Evolutionary conservation across 2,329 filamentous ascomycete species (phyloP), one percentile per base, ranked within the genome.

Genomic region (Lasiodiplodia gonubiensis): DNA sequence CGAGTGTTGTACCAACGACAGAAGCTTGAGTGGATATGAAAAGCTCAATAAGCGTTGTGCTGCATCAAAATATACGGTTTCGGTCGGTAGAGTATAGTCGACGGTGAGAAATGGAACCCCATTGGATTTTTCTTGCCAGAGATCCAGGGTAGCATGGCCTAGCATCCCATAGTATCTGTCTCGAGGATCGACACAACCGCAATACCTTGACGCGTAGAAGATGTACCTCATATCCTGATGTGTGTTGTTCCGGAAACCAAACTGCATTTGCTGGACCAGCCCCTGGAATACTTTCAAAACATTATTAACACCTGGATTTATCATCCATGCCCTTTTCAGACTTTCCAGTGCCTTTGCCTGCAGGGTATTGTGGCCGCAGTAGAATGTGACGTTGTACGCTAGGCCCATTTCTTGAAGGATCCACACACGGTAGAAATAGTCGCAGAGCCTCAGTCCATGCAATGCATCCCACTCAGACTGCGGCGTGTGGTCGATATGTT

Each of bases 371-470:
- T 18, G 39, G 18, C 39, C 39, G 39, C 18, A 42, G 18, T 42
- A 18, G 3, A 42, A 8, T 8, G 16, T 18, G 16, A 8, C 39
- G n/a, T 3, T 10, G 1, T 8, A n/a, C 2, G 39, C 39, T 8
- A 42, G 18, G 18, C 39, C 39, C 2, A 42, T 8, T 16, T 42
- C 39, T 42, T 42, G 39, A 8, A 42, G 18, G 5, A 42, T 42
- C 39, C 39, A 42, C 39, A 42, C 39, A 18, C 39, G 39, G 14
- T 3, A 8, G 3, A 42, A 42, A 3, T 42, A 42, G 0, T n/a
- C 6, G 16, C 16, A 18, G 5, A 0, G 0, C 2, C 2, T 3
- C 39, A 42, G 2, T 2, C 14, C 1, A 0, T 3, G 4, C 16
- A 42, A 6, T 5, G 39, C 39, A 7, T n/a, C 0, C 39, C 39